A percentile compares a stretch with the other conserved stretches of the same genome.
Conservation (phyloP, 352 stramenopile genomes). For the Globisporangium okanoganense region DNA sequence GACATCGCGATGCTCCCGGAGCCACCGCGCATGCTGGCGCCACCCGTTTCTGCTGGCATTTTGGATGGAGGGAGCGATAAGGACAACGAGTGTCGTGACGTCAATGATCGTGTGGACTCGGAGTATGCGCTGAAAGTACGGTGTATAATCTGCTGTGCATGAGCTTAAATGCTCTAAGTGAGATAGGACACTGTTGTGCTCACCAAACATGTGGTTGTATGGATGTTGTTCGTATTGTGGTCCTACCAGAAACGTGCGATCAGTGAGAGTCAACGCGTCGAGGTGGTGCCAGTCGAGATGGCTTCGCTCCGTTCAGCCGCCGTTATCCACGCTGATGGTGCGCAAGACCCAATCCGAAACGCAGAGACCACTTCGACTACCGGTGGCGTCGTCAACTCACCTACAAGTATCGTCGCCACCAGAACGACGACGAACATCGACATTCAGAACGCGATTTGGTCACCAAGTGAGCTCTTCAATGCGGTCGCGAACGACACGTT, state of each 20-base stretch:
- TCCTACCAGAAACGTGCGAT: neutral
- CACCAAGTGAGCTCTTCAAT: constrained; percentile 14
- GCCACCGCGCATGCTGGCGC: neutral
- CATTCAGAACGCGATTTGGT: neutral
- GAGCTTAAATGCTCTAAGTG: neutral
- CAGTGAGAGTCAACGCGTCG: constrained; percentile 3
- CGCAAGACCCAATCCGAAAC: neutral
- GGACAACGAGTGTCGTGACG: neutral
- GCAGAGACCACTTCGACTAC: neutral
- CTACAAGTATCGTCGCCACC: neutral
- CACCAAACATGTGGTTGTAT: neutral
- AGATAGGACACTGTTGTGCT: neutral
- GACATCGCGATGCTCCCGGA: constrained; percentile 17
- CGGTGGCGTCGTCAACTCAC: neutral
- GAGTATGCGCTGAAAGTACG: neutral
- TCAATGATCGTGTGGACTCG: neutral
- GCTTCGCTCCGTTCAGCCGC: neutral
- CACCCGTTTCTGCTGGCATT: neutral
- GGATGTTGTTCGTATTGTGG: neutral
- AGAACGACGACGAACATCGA: neutral
- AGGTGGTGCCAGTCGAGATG: constrained; percentile 8
- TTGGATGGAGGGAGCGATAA: neutral
- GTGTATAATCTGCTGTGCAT: neutral
- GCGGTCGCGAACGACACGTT: constrained; percentile 16
- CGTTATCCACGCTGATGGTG: neutral